Evolutionary conservation across 1,139 yeast species (phyloP), one percentile per base, ranked within the genome.

Genomic region (Geotrichum carabidarum): DNA sequence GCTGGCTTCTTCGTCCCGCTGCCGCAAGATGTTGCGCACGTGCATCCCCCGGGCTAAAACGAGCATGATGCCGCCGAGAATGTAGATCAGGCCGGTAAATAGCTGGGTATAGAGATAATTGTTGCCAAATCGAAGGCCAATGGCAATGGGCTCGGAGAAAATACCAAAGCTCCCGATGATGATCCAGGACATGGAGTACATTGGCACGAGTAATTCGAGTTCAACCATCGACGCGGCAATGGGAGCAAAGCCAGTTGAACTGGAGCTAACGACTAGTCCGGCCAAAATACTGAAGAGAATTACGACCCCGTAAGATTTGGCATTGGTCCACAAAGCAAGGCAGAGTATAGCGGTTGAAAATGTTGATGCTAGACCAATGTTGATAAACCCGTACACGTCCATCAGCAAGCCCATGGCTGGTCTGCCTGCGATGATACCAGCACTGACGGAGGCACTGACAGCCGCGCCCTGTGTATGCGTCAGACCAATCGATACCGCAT

Each of bases 311-410:
- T 70, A 77, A 60, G 78, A 80, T 50, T 78, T 67, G 9, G 81
- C 77, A 1, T 84, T 84, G 41, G 81, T 74, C 87, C 87, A 83
- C 80, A 82, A 79, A 1, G 81, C 82, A 74, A 69, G 73, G 67
- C 64, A 61, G 17, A 69, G 61, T 15, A 73, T 58, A 64, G 61
- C 31, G 63, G 58, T 31, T 58, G 54, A 32, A 64, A 71, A 50
- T 44, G 72, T 72, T 1, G 71, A 57, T 2, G 63, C 45, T 8
- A 71, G 62, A 0, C 83, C 74, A 36, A 78, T 70, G 65, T 83
- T 84, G 44, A 76, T 70, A 58, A 90, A 72, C 1, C 94, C 93
- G 48, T 74, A 66, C 38, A 60, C 69, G 64, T 85, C 93, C 31
- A 84, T 83, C 5, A 77, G 37, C 5, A 72, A 57, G 0, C 94